A percentile compares a stretch with the other conserved stretches of the same genome.
Evolutionary conservation across 495 filamentous ascomycete genomes (phyloP).

Genomic region (Monascus purpureus): DNA sequence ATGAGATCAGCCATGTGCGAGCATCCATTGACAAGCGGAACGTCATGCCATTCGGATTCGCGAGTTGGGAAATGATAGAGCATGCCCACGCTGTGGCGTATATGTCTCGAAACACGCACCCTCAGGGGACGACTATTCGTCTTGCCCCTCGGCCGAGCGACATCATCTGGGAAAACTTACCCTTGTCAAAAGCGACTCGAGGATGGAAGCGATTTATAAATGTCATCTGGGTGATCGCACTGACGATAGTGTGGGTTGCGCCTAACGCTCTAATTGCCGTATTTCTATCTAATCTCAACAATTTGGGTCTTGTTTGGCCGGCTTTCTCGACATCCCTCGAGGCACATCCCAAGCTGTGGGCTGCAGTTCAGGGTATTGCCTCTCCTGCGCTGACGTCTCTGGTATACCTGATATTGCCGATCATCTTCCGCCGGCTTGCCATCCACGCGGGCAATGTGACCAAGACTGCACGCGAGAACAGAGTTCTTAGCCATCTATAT

Average conservation of each 20-base stretch:
- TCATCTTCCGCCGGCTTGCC: slow-evolving; percentile 75
- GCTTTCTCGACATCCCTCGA: slow-evolving; percentile 53
- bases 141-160: slow-evolving; percentile 82
- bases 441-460: slow-evolving; percentile 71
- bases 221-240: slow-evolving; percentile 63
- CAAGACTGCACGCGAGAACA: slow-evolving; percentile 85
- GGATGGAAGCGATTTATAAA: slow-evolving; percentile 62
- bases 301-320: slow-evolving; percentile 69
- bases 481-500: slow-evolving; percentile 84
- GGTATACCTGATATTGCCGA: slow-evolving; percentile 77
- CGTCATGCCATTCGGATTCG: slow-evolving; percentile 84
- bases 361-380: slow-evolving; percentile 82
- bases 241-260: slow-evolving; percentile 84
- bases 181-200: slow-evolving; percentile 48
- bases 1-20: slow-evolving; percentile 70
- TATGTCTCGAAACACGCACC: slow-evolving; percentile 62
- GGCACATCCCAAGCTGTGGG: slow-evolving; percentile 53
- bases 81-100: slow-evolving; percentile 84
- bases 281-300: slow-evolving; percentile 73
- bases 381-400: slow-evolving; percentile 85
- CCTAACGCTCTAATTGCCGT: slow-evolving; percentile 93
- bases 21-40: slow-evolving; percentile 72
- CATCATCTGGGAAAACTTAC: slow-evolving; percentile 91
- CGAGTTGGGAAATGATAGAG: slow-evolving; percentile 75
- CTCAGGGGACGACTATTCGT: slow-evolving; percentile 60